Percentiles rank a stretch among this genome's conserved stretches.
Evolutionary conservation across 768 basidiomycete species (phyloP).

Genomic region (Tephrocybe sp.): DNA sequence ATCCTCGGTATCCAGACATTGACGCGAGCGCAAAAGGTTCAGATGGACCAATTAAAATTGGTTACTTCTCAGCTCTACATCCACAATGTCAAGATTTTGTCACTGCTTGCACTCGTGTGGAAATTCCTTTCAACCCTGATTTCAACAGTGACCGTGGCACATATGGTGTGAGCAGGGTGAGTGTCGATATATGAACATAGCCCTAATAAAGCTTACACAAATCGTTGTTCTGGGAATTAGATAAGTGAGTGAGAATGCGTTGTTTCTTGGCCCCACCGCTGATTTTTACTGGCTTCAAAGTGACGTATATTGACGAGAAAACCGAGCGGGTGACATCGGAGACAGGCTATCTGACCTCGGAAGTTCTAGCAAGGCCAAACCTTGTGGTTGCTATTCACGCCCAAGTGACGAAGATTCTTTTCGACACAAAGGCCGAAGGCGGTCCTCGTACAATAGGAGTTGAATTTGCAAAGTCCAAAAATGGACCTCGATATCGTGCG

Average conservation of each 20-base stretch:
- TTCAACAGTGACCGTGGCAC: slow-evolving; percentile 56
- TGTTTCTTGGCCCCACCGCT: background rate
- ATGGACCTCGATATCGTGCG: slow-evolving; percentile 37
- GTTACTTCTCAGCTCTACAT: slow-evolving; percentile 44
- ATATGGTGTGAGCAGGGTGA: slow-evolving; percentile 51
- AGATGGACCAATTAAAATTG: slow-evolving; percentile 51
- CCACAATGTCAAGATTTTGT: slow-evolving; percentile 43
- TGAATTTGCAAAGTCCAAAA: slow-evolving; percentile 42
- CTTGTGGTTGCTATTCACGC: slow-evolving; percentile 54
- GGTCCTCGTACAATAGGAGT: slow-evolving; percentile 51
- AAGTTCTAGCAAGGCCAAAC: slow-evolving; percentile 58
- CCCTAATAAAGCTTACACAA: too few relatives aligned
- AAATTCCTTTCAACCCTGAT: slow-evolving; percentile 52
- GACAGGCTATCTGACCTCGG: slow-evolving; percentile 57
- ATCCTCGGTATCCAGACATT: slow-evolving; percentile 44
- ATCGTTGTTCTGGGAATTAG: slow-evolving; percentile 16
- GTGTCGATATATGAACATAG: too few relatives aligned
- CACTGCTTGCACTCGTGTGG: slow-evolving; percentile 45
- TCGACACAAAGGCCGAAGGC: slow-evolving; percentile 28
- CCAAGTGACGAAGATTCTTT: slow-evolving; percentile 52
- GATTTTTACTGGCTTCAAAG: slow-evolving; percentile 28
- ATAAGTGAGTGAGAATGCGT: slow-evolving; percentile 23
- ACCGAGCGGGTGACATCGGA: slow-evolving; percentile 57
- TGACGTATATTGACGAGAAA: slow-evolving; percentile 59
- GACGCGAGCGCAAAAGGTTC: slow-evolving; percentile 43